Percentiles rank a stretch among this genome's conserved stretches.
Evolutionary conservation across 495 filamentous ascomycete species (phyloP).

Genomic region (Bacidia gigantensis): DNA sequence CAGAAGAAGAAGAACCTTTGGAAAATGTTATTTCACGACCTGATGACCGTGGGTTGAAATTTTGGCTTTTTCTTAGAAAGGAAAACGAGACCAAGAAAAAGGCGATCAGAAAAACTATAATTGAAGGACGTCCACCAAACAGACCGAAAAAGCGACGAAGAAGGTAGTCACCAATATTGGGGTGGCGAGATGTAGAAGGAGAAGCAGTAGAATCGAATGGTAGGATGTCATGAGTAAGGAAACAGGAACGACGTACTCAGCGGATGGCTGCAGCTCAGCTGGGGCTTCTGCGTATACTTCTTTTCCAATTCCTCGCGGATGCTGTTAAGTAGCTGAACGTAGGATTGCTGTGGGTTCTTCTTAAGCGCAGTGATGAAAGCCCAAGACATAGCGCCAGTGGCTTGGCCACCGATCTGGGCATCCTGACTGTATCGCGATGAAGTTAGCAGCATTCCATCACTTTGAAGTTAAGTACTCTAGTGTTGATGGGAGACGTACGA

Average conservation of each 20-base stretch:
- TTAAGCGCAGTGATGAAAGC: conserved; percentile 88
- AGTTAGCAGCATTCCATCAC: conserved; percentile 16
- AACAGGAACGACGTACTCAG: conserved; percentile 48
- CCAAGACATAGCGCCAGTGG: conserved; percentile 96
- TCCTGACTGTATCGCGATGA: conserved; percentile 34
- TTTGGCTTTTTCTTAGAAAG: neutral
- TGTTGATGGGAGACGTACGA: conserved; percentile 46
- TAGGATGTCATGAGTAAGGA: conserved; percentile 10
- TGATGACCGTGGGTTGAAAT: neutral
- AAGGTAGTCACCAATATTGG: conserved; percentile 7
- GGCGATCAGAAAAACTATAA: neutral
- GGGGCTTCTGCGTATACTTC: conserved; percentile 92
- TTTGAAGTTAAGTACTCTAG: conserved; percentile 8
- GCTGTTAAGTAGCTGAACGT: conserved; percentile 86
- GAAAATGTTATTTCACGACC: neutral
- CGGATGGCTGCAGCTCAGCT: conserved; percentile 92
- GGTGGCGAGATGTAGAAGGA: conserved; percentile 18
- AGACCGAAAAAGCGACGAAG: neutral
- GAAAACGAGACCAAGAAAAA: neutral
- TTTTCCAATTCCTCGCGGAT: conserved; percentile 82
- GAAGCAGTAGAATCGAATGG: conserved; percentile 11
- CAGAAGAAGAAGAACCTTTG: neutral
- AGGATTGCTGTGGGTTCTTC: conserved; percentile 97
- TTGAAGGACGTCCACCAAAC: neutral
- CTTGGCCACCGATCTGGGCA: conserved; percentile 57